Evolutionary conservation across 2,329 filamentous ascomycete genomes (phyloP).

Genomic region (Dactylellina haptotyla): DNA sequence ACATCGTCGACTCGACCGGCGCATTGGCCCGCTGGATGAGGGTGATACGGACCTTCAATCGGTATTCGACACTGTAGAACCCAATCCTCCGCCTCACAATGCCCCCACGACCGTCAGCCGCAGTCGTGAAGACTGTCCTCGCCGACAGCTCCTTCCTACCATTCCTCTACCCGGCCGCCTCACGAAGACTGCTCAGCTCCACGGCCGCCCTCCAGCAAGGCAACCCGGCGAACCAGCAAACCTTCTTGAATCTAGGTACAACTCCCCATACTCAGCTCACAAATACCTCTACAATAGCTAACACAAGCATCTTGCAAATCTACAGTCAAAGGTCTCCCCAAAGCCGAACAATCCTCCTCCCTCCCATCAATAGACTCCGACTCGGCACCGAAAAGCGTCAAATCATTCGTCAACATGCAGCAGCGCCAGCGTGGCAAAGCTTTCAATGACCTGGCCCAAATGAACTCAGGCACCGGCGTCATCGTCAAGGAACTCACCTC

Average conservation of each 20-base stretch:
- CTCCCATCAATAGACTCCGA: constrained; percentile 22
- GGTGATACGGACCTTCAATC: background rate
- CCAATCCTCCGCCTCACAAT: too few species aligned
- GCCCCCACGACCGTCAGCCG: constrained; percentile 33
- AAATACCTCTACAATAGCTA: background rate
- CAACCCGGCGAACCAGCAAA: background rate
- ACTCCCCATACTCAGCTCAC: background rate
- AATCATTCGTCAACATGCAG: constrained; percentile 7
- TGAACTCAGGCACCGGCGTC: constrained; percentile 8
- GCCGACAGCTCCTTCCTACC: constrained; percentile 30
- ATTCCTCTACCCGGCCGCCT: constrained; percentile 43
- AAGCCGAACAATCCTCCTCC: background rate
- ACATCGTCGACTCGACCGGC: constrained; percentile 12
- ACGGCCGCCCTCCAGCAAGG: constrained; percentile 6
- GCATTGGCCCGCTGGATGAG: too few species aligned
- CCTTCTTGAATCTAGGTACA: constrained; percentile 24
- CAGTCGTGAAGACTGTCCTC: constrained; percentile 29
- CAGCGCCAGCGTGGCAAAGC: constrained; percentile 12
- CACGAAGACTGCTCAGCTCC: constrained; percentile 31
- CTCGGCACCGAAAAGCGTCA: background rate
- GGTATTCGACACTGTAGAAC: too few species aligned
- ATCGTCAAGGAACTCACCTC: constrained; percentile 13
- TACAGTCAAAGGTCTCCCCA: constrained; percentile 19
- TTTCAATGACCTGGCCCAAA: constrained; percentile 2
- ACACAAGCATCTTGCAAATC: background rate